Conservation (phyloP, 208 protist genomes). For the Angomonas ambiguus region DNA sequence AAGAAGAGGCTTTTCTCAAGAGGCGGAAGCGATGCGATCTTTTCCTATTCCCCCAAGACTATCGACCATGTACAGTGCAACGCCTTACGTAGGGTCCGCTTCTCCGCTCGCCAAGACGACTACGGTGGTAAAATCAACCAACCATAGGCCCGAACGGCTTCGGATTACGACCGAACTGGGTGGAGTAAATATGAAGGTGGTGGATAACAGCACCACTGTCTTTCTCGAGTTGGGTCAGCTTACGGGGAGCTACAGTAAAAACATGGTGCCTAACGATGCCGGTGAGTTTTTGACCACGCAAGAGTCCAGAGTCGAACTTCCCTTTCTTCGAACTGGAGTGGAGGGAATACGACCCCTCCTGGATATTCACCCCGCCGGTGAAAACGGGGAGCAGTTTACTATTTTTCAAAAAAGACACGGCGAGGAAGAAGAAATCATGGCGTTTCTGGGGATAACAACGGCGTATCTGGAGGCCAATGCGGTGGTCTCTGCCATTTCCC, state of each 20-base stretch:
- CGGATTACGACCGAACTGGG: constrained; percentile 7
- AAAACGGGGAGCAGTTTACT: not conserved
- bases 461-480: constrained; percentile 38
- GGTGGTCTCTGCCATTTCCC: constrained; percentile 33
- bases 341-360: constrained; percentile 8
- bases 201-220: constrained; percentile 9
- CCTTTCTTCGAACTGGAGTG: constrained; percentile 3
- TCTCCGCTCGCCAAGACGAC: not conserved
- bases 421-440: constrained; percentile 21
- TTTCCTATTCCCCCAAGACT: not conserved
- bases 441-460: constrained; percentile 28
- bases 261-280: not conserved
- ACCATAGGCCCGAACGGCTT: not conserved
- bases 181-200: constrained; percentile 13
- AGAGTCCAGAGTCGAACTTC: constrained; percentile 1
- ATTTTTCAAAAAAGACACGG: not conserved
- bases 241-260: not conserved
- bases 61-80: not conserved
- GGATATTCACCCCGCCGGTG: not conserved
- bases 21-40: not conserved
- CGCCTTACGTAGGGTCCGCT: not conserved
- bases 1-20: constrained; percentile 1
- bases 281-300: not conserved
- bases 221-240: constrained; percentile 13
- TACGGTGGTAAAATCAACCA: not conserved